Evolutionary conservation across 2,329 filamentous ascomycete species (phyloP).

Genomic region (Ceratocystis colombiana): DNA sequence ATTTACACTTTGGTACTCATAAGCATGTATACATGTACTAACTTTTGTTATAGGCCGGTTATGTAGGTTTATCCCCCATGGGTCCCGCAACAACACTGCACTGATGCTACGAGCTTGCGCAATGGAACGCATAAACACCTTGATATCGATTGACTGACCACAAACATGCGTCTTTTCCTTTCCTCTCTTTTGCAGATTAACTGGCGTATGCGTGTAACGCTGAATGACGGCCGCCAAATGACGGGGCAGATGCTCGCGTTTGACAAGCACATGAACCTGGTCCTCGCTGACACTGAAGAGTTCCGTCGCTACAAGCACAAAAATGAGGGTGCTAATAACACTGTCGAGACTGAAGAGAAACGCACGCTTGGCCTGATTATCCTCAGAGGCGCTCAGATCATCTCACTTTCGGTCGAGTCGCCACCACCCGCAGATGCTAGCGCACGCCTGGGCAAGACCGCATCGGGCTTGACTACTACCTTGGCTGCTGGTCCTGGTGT

Average conservation of each 20-base stretch:
- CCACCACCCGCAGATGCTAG: slow-evolving; percentile 90
- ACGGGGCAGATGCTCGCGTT: slow-evolving; percentile 97
- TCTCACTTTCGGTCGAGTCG: slow-evolving; percentile 90
- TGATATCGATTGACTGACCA: background rate
- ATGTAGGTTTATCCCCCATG: slow-evolving; percentile 45
- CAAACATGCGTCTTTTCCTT: background rate
- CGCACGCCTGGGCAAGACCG: slow-evolving; percentile 70
- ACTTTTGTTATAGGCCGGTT: slow-evolving; percentile 48
- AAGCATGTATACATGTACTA: slow-evolving; percentile 1
- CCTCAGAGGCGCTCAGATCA: slow-evolving; percentile 85
- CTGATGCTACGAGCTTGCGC: background rate
- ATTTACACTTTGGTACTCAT: slow-evolving; percentile 17
- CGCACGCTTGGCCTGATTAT: slow-evolving; percentile 92
- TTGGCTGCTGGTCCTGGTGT: slow-evolving; percentile 80
- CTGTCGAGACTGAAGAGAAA: slow-evolving; percentile 89
- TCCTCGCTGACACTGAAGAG: slow-evolving; percentile 96
- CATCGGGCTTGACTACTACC: slow-evolving; percentile 56
- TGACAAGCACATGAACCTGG: slow-evolving; percentile 99
- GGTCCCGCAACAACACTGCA: background rate
- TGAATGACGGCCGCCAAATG: slow-evolving; percentile 93
- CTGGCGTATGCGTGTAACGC: slow-evolving; percentile 95
- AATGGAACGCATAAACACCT: slow-evolving; percentile 3
- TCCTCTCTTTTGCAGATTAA: slow-evolving; percentile 62
- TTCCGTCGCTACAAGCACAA: slow-evolving; percentile 86
- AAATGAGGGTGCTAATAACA: slow-evolving; percentile 56